Evolutionary conservation across 192 early-diverging fungal genomes (phyloP).

Genomic region (Coemansia sp.): DNA sequence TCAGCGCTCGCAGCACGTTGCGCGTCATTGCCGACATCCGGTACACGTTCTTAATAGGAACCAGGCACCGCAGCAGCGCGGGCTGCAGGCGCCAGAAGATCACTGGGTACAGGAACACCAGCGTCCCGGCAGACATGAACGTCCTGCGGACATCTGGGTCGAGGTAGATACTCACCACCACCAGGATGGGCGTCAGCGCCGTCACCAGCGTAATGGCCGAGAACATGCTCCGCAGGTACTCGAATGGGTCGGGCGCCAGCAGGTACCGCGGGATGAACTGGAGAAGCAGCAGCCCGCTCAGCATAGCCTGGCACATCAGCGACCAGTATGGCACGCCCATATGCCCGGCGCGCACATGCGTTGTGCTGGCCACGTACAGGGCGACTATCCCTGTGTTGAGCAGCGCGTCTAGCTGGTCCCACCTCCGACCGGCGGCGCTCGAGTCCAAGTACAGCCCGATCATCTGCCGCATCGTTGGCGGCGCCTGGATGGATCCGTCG

Average conservation of each 20-base stretch:
- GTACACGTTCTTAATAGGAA: constrained; percentile 66
- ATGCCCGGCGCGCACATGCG: constrained; percentile 36
- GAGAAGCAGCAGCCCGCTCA: constrained; percentile 54
- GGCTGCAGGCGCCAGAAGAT: constrained; percentile 68
- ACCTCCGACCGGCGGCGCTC: constrained; percentile 52
- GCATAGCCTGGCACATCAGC: constrained; percentile 43
- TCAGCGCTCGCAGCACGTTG: constrained; percentile 60
- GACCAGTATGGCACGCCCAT: constrained; percentile 54
- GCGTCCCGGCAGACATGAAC: constrained; percentile 61
- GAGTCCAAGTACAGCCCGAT: constrained; percentile 55
- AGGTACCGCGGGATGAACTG: constrained; percentile 64
- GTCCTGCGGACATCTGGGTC: constrained; percentile 46
- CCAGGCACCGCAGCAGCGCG: constrained; percentile 57
- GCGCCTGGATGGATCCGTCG: constrained; percentile 30
- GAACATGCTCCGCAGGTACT: constrained; percentile 51
- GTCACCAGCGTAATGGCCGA: constrained; percentile 61
- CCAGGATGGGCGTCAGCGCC: constrained; percentile 57
- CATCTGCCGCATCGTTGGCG: constrained; percentile 53
- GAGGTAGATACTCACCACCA: constrained; percentile 38
- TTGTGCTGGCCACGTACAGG: constrained; percentile 58
- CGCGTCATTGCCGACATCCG: constrained; percentile 60
- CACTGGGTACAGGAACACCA: constrained; percentile 61
- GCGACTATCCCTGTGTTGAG: constrained; percentile 53
- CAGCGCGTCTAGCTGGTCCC: constrained; percentile 62
- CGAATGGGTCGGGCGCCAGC: constrained; percentile 58